Evolutionary conservation across 2,329 filamentous ascomycete genomes (phyloP), one percentile per base, ranked within the genome.

Genomic region (Claviceps purpurea): DNA sequence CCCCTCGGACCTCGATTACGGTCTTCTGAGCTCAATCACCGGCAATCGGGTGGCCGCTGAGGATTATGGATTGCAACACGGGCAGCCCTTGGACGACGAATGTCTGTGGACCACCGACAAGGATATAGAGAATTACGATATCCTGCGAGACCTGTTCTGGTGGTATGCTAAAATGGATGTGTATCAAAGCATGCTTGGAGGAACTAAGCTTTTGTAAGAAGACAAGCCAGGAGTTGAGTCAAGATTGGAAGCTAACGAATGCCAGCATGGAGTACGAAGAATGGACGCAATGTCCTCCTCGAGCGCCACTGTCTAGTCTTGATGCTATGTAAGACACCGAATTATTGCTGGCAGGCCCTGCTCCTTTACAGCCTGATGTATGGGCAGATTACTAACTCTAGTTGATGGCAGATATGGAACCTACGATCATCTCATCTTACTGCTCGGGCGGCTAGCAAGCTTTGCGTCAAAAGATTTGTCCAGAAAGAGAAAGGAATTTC

Each of bases 121-220:
- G 55, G 90, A 97, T 55, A 76, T 95, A 47, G 83, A 88, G 56
- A 82, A 79, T 42, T 95, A 87, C 61, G 86, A 93, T 61, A 84
- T 86, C 16, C 74, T 93, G 41, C 81, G 86, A 57, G 93, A 97
- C 67, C 70, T 97, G 5, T 94, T 86, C 63, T 98, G 91, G 90
- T 96, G 89, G 87, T 96, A 90, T 64, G 84, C 80, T 60, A 95
- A 95, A 67, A 93, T 96, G 73, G 93, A 97, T 65, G 81, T 87
- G 8, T 94, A 91, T 59, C 91, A 96, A 65, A 89, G 87, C 63
- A 80, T 96, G 55, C 72, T 97, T 24, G 93, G 90, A 58, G 91
- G 89, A 8, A 90, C 91, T 43, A 78, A 78, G 56, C 73, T 94
- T 47, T 84, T 96, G 89, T 95, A 73, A 48, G 49, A 30, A 22